Base-by-base conservation (phyloP, 257 asterid species). In the Rauvolfia tetraphylla region DNA sequence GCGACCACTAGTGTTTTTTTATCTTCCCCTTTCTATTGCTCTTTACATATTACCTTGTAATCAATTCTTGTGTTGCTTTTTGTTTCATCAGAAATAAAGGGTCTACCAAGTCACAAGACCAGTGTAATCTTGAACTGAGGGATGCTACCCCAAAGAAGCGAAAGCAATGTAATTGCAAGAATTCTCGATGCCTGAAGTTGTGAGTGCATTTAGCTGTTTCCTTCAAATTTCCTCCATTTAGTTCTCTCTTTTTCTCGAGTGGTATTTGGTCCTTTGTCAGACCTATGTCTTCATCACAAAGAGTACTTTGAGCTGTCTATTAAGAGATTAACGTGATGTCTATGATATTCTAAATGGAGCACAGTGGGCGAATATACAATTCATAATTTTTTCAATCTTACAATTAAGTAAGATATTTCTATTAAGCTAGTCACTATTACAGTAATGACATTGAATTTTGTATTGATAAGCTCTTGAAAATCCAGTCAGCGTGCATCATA, bases 131-230 rank as follows among this genome's bases (percentile, higher is more conserved):
- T 62, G 73, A 81, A 39, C 78, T 65, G 74, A 86, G 74, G 71
- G 86, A 89, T 56, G 81, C 84, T 77, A 87, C 90, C 77, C 96
- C 93, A 20, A 90, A 86, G 86, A 92, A 86, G 82, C 87, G 77
- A 85, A 90, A 90, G 84, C 90, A 85, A 69, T 92, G 97, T 82
- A 90, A 82, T 68, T 92, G 97, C 78, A 90, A 81, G 83, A 88
- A 82, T 68, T 90, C 96, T 1, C 86, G 89, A 73, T 92, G 97
- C 86, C 84, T 92, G 82, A 92, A 92, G 84, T 54, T 90, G 96
- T 90, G 87, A 89, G 96, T 85, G 58, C 59, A 77, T 78, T 33
- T 44, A 41, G n/a, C 25, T 51, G 25, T 14, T 62, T 68, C 48
- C 68, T 36, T 49, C 42, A 33, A 13, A 66, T n/a, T 38, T 66